phyloP scores from a whole-genome alignment of 345 rosid species.

The Eucalyptus leucophloia region DNA sequence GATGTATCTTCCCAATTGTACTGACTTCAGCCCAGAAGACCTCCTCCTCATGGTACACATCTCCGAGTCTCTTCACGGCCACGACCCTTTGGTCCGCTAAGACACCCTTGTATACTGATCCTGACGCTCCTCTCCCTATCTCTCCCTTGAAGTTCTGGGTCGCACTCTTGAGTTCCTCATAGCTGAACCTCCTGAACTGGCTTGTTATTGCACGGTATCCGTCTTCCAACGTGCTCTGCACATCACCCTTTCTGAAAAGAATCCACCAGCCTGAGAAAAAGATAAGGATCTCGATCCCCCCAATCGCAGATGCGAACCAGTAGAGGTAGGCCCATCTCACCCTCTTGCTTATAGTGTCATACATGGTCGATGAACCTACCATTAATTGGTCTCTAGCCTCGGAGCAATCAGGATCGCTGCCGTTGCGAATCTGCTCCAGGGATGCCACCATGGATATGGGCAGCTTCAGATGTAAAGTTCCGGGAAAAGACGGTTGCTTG shows the following conservation, averaged over 20 bases:
- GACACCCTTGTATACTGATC: conserved; percentile 33
- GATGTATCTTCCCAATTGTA: conserved; percentile 37
- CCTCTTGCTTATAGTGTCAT: background rate
- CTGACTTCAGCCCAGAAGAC: conserved; percentile 41
- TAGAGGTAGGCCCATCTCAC: conserved; percentile 25
- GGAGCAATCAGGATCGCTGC: background rate
- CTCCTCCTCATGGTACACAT: conserved; percentile 26
- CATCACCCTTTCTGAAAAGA: background rate
- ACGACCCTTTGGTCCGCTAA: conserved; percentile 19
- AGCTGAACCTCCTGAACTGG: conserved; percentile 19
- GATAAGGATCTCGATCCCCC: conserved; percentile 14
- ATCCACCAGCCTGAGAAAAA: conserved; percentile 12
- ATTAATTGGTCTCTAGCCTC: background rate
- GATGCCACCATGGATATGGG: conserved; percentile 3
- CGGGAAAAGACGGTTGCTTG: conserved; percentile 12
- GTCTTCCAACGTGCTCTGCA: background rate
- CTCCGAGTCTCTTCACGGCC: conserved; percentile 38
- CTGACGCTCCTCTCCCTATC: conserved; percentile 39
- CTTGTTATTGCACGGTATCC: conserved; percentile 6
- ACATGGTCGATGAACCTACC: conserved; percentile 2
- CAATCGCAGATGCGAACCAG: conserved; percentile 14
- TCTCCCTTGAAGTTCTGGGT: conserved; percentile 17
- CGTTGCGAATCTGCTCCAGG: background rate
- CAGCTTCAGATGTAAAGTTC: conserved; percentile 7
- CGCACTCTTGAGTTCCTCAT: conserved; percentile 15